These are phyloP conservation scores for Teratosphaeria zuluensis DNA, from an alignment of 2,329 filamentous ascomycete genomes.

Conservation along the genomic window DNA sequence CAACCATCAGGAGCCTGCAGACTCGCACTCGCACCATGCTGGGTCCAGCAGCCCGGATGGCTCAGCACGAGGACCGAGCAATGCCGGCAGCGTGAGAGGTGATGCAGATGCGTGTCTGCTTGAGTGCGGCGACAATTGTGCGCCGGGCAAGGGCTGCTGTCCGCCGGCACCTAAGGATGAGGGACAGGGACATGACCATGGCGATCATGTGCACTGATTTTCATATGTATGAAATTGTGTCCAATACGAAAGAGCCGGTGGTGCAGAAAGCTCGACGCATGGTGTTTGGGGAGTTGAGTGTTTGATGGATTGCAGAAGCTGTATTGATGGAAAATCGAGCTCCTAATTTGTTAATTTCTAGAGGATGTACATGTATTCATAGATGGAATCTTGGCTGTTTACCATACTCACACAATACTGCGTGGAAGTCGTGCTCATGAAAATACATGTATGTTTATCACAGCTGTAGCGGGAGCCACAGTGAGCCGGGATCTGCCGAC, in stretches of 20 bases:
- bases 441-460: too few species aligned
- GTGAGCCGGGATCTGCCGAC: too few species aligned
- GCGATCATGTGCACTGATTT: constrained; percentile 4
- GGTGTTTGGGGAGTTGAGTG: not conserved
- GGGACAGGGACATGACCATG: constrained; percentile 28
- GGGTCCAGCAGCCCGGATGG: constrained; percentile 7
- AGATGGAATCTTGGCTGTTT: too few species aligned
- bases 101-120: constrained; percentile 30
- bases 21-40: not conserved
- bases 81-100: constrained; percentile 18
- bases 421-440: too few species aligned
- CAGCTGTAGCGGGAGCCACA: too few species aligned
- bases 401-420: too few species aligned
- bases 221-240: not conserved
- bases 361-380: too few species aligned
- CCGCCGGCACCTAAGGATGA: constrained; percentile 18
- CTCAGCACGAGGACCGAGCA: constrained; percentile 23
- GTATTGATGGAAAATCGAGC: not conserved
- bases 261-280: not conserved
- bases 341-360: too few species aligned
- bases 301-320: not conserved
- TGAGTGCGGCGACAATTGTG: constrained; percentile 36
- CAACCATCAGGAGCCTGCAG: constrained; percentile 23
- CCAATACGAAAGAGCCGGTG: not conserved
- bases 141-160: constrained; percentile 33